Conservation (phyloP, 495 filamentous ascomycete genomes). For the Xeromyces bisporus region DNA sequence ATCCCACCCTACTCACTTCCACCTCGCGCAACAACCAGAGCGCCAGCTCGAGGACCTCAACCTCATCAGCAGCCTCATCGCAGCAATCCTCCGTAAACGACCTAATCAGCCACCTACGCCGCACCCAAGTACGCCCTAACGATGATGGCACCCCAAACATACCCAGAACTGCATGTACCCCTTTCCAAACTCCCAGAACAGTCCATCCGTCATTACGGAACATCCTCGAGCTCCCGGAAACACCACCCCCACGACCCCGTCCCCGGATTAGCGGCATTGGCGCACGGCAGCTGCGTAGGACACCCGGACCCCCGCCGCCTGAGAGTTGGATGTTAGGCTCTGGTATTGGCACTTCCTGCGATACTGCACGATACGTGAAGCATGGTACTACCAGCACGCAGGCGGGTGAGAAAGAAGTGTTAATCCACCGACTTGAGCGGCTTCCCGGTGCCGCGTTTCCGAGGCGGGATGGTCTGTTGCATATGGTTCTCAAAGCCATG, state of each 20-base stretch:
- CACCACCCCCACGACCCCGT: constrained; percentile 47
- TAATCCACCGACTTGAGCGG: constrained; percentile 20
- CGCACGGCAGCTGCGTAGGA: constrained; percentile 28
- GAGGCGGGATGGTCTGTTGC: constrained; percentile 33
- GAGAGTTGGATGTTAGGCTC: constrained; percentile 45
- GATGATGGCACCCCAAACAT: constrained; percentile 7
- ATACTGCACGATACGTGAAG: no score
- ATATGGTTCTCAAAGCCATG: constrained; percentile 40
- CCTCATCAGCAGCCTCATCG: constrained; percentile 7
- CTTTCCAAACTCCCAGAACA: constrained; percentile 18
- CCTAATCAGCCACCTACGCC: constrained; percentile 31
- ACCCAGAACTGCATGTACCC: constrained; percentile 5
- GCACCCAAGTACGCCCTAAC: constrained; percentile 22
- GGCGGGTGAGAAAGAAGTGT: constrained; percentile 4
- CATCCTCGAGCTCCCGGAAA: constrained; percentile 54
- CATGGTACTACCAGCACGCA: background rate
- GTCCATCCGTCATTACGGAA: constrained; percentile 38
- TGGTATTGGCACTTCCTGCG: background rate
- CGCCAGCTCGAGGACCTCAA: constrained; percentile 13
- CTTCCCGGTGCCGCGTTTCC: constrained; percentile 32
- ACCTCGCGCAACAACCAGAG: constrained; percentile 10
- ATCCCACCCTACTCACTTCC: constrained; percentile 21
- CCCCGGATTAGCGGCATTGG: constrained; percentile 18
- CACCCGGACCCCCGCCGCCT: constrained; percentile 54
- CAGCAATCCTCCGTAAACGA: constrained; percentile 28